These are phyloP conservation scores for Cnidoscolus chayamansa DNA, from an alignment of 441 rosid species.

Conservation along the genomic window DNA sequence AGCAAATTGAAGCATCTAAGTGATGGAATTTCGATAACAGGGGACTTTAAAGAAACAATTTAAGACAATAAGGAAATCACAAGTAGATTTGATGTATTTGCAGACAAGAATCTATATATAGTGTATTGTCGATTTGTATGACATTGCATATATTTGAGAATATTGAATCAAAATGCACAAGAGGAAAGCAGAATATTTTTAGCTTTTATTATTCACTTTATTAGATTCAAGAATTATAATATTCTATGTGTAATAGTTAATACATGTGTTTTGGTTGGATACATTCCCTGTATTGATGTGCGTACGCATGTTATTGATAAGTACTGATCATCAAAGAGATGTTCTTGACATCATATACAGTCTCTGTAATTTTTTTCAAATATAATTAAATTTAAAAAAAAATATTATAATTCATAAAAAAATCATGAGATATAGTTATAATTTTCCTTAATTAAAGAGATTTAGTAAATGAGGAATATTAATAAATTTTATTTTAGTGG, in stretches of 20 bases:
- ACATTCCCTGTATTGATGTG: not conserved
- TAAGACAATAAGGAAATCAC: not conserved
- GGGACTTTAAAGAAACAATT: too few species aligned
- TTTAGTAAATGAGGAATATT: too few species aligned
- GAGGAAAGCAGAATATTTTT: not conserved
- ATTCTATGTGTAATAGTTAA: not conserved
- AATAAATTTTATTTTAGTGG: too few species aligned
- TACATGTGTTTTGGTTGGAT: not conserved
- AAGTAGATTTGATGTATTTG: constrained; percentile 10
- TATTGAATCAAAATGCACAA: constrained; percentile 6
- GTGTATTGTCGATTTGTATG: not conserved
- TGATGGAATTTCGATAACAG: too few species aligned
- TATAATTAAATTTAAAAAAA: too few species aligned
- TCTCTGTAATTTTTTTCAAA: not conserved
- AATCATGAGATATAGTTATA: too few species aligned
- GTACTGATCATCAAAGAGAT: not conserved
- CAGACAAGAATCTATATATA: not conserved
- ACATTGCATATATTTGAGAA: constrained; percentile 8
- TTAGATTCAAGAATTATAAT: not conserved
- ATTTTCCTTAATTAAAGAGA: too few species aligned
- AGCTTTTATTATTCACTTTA: not conserved
- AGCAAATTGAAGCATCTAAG: too few species aligned
- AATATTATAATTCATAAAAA: too few species aligned
- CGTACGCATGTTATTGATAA: not conserved
- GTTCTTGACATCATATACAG: not conserved